Percentiles rank a stretch among this genome's conserved stretches.
Evolutionary conservation across 805 yeast genomes (phyloP).

Genomic region (Komagataella pastoris): DNA sequence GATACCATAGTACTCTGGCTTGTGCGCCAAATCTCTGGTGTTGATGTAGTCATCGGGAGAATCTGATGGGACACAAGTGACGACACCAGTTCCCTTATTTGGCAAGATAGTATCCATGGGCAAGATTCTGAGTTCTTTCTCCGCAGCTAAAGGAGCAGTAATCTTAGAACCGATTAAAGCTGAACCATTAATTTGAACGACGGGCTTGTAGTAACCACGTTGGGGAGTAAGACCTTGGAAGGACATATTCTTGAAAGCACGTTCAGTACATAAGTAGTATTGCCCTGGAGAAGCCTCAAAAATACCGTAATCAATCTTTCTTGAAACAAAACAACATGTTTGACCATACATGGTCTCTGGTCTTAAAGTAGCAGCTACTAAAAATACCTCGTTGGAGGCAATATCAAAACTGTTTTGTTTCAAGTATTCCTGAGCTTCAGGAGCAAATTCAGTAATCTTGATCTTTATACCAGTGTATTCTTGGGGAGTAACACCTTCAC

Average conservation of each 20-base stretch:
- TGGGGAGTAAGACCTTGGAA: slow-evolving; percentile 85
- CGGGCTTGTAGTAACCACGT: slow-evolving; percentile 65
- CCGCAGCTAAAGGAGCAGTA: slow-evolving; percentile 67
- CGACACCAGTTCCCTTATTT: slow-evolving; percentile 96
- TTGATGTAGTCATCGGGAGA: slow-evolving; percentile 96
- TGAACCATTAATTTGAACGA: slow-evolving; percentile 50
- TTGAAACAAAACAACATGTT: slow-evolving; percentile 95
- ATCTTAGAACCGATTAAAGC: slow-evolving; percentile 77
- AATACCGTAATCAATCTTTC: slow-evolving; percentile 84
- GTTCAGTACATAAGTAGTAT: slow-evolving; percentile 76
- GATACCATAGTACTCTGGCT: slow-evolving; percentile 83
- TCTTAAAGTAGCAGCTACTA: slow-evolving; percentile 94
- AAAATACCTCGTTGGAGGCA: slow-evolving; percentile 49
- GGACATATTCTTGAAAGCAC: slow-evolving; percentile 95
- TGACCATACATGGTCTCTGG: slow-evolving; percentile 99
- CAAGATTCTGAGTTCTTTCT: slow-evolving; percentile 62
- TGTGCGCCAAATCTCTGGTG: slow-evolving; percentile 67
- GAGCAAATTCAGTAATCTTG: slow-evolving; percentile 45
- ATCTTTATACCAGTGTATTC: slow-evolving; percentile 93
- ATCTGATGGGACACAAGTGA: slow-evolving; percentile 97
- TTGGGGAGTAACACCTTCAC: slow-evolving; percentile 95
- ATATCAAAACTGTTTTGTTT: slow-evolving; percentile 32
- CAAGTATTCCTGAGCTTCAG: slow-evolving; percentile 40
- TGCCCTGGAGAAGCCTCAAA: slow-evolving; percentile 73
- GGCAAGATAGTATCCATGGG: slow-evolving; percentile 98